A percentile compares a stretch with the other conserved stretches of the same genome.
Evolutionary conservation across 208 protist species (phyloP).

Genomic region (Leishmania turanica): DNA sequence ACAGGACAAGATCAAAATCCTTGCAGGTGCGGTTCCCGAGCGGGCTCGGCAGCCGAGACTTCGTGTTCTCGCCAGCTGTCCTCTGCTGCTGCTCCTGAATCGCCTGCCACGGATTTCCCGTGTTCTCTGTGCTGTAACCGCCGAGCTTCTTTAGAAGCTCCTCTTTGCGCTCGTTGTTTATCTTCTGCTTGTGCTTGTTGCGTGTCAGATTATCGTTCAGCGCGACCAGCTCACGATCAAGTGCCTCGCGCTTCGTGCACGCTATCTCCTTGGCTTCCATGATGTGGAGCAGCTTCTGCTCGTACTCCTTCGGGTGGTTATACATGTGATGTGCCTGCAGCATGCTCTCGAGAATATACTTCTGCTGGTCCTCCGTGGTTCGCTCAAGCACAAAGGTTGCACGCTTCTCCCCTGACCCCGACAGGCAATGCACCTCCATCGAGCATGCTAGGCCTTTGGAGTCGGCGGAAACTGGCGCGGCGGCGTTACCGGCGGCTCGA

Average conservation of each 20-base stretch:
- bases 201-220: constrained; percentile 68
- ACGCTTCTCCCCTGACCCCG: constrained; percentile 20
- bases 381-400: constrained; percentile 33
- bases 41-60: constrained; percentile 57
- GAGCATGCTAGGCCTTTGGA: constrained; percentile 4
- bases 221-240: constrained; percentile 73
- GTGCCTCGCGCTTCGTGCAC: constrained; percentile 38
- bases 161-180: constrained; percentile 53
- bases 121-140: constrained; percentile 29
- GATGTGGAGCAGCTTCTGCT: constrained; percentile 46
- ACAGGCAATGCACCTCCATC: constrained; percentile 19
- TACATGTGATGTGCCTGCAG: constrained; percentile 48
- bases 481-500: background rate
- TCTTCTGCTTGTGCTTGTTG: constrained; percentile 54
- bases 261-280: constrained; percentile 43
- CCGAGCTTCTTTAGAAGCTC: constrained; percentile 61
- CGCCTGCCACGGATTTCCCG: constrained; percentile 40
- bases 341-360: constrained; percentile 51
- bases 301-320: constrained; percentile 60
- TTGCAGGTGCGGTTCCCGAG: constrained; percentile 74
- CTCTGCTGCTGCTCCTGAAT: constrained; percentile 49
- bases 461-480: constrained; percentile 10
- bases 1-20: constrained; percentile 69
- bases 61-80: constrained; percentile 18
- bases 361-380: constrained; percentile 41